These are phyloP conservation scores for Dactylella cylindrospora DNA, from an alignment of 2,329 filamentous ascomycete genomes.

Conservation along the genomic window DNA sequence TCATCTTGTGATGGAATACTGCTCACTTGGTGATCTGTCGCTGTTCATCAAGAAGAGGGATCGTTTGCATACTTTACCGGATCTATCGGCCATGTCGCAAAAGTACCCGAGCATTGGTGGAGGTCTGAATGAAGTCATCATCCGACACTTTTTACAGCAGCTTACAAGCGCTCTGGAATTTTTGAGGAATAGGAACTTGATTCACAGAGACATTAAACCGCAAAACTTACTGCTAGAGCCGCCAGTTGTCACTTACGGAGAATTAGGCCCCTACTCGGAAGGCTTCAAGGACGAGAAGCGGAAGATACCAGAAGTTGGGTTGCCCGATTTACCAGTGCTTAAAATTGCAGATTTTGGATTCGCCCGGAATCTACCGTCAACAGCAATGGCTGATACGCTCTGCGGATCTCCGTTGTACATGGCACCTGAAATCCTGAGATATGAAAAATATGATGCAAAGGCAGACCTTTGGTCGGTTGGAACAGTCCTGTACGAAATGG, in stretches of 20 bases:
- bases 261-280: conserved; percentile 63
- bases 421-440: conserved; percentile 95
- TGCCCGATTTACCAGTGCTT: conserved; percentile 86
- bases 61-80: conserved; percentile 71
- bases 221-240: conserved; percentile 92
- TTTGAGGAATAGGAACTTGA: conserved; percentile 77
- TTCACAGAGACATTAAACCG: conserved; percentile 96
- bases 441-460: conserved; percentile 96
- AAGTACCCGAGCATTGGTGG: conserved; percentile 88
- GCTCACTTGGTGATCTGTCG: conserved; percentile 89
- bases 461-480: conserved; percentile 97
- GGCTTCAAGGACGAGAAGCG: conserved; percentile 65
- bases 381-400: conserved; percentile 89
- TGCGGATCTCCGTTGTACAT: conserved; percentile 98
- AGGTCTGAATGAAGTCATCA: conserved; percentile 94
- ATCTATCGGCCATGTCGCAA: conserved; percentile 83
- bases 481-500: conserved; percentile 94
- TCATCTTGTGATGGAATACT: conserved; percentile 98
- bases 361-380: conserved; percentile 83
- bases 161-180: conserved; percentile 89
- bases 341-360: conserved; percentile 99
- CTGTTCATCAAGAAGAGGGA: conserved; percentile 94
- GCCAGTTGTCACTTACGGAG: conserved; percentile 57
- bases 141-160: conserved; percentile 93
- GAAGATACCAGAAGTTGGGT: conserved; percentile 71